Base-by-base conservation (phyloP, 805 yeast species). In the Diddensiella santjacobensis region DNA sequence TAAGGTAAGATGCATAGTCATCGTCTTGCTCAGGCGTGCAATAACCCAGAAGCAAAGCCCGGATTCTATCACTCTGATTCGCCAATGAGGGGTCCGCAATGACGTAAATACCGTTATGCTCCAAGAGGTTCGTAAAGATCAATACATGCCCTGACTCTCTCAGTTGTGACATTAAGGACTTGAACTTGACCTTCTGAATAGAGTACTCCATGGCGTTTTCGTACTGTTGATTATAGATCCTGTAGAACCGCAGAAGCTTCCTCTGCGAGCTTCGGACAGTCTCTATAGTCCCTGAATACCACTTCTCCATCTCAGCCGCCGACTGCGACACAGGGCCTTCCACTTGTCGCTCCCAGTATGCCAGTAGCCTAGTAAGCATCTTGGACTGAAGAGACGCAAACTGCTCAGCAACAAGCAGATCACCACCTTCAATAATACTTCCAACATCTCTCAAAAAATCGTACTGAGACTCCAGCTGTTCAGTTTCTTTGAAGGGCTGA, bases 401-500 rank as follows among this genome's bases (percentile, higher is more conserved):
- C 58, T 84, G 88, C 54, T 83, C 83, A 0, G 96, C 93, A 45
- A 91, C 81, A 13, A 84, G 81, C 3, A 80, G 77, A 36, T 93
- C 87, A 23, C 95, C 91, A 3, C 87, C 85, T 37, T 85, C 89
- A 23, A 93, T 76, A 56, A 77, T 83, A 52, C 76, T 78, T 11
- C 97, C 96, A 30, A 87, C 74, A 57, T 81, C 81, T 57, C 79
- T 85, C 55, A 93, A 71, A 57, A 83, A 81, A 24, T 76, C 74
- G 90, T 96, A 93, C 39, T 86, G 86, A 46, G 74, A 78, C 59
- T 88, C 95, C 42, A 93, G 70, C 60, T 85, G 89, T 56, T 91
- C 99, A 1, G 96, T 90, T 59, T 87, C 97, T 59, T 87, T 87
- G 65, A 87, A 87, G 0, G 95, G 85, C 57, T 89, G 77, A 68